A percentile compares a stretch with the other conserved stretches of the same genome.
Conservation (phyloP, 2,329 filamentous ascomycete species). For the Mollisiaceae sp. region DNA sequence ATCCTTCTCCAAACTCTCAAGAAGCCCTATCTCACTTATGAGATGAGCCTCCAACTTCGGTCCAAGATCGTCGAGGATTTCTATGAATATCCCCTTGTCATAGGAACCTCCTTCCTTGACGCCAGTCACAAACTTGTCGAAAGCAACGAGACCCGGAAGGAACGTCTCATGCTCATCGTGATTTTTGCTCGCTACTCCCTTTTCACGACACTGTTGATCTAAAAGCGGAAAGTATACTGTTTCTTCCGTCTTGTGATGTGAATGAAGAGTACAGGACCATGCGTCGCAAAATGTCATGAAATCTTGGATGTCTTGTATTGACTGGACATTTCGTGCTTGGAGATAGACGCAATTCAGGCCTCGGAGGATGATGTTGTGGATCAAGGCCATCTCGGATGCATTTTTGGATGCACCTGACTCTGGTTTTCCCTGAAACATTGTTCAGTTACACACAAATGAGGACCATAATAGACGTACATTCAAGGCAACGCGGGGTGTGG, state of each 20-base stretch:
- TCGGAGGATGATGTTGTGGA: constrained; percentile 47
- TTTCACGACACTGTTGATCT: constrained; percentile 41
- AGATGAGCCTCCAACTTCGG: constrained; percentile 45
- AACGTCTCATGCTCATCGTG: constrained; percentile 50
- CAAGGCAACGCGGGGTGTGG: constrained; percentile 16
- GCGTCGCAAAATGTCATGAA: constrained; percentile 39
- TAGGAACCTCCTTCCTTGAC: constrained; percentile 36
- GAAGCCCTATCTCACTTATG: constrained; percentile 46
- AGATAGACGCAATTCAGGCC: constrained; percentile 46
- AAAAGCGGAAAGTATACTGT: constrained; percentile 47
- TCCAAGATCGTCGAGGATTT: constrained; percentile 46
- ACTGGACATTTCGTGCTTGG: constrained; percentile 45
- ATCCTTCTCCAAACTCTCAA: constrained; percentile 44
- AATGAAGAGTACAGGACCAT: constrained; percentile 39
- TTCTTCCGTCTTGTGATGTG: constrained; percentile 50
- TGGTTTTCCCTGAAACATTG: constrained; percentile 4
- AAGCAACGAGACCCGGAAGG: constrained; percentile 44
- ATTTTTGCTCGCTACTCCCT: constrained; percentile 48
- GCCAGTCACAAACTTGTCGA: constrained; percentile 42
- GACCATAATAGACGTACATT: background rate
- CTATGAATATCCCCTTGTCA: constrained; percentile 33
- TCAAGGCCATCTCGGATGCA: constrained; percentile 44
- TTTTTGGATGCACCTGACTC: constrained; percentile 25
- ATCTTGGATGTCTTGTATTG: constrained; percentile 42
- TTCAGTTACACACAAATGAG: background rate